These are phyloP conservation scores for Hanseniaspora thailandica DNA, from an alignment of 805 yeast species.

Conservation along the genomic window DNA sequence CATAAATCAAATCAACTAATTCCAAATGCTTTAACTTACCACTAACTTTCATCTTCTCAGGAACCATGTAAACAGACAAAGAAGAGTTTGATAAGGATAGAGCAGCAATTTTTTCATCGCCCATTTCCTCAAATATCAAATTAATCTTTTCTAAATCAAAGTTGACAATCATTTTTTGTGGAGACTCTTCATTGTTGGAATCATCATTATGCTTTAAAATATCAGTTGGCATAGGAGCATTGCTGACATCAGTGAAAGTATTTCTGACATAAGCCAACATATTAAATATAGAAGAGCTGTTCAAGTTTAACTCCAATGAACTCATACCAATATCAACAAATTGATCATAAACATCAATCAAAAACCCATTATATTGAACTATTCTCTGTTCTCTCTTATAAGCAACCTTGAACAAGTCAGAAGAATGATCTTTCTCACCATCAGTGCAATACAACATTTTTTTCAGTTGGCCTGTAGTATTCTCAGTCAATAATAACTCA, in stretches of 20 bases:
- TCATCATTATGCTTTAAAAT: conserved; percentile 55
- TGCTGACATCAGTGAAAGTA: conserved; percentile 77
- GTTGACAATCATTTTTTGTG: conserved; percentile 61
- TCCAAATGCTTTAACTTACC: conserved; percentile 70
- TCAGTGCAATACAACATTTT: conserved; percentile 57
- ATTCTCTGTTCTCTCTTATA: conserved; percentile 50
- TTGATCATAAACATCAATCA: conserved; percentile 65
- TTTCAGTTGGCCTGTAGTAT: conserved; percentile 52
- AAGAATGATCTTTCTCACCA: conserved; percentile 29
- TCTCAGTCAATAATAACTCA: conserved; percentile 62
- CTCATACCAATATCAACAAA: conserved; percentile 61
- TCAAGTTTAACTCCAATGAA: conserved; percentile 59
- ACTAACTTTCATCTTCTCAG: conserved; percentile 62
- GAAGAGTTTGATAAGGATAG: conserved; percentile 62
- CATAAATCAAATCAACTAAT: conserved; percentile 62
- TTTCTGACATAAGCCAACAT: conserved; percentile 69
- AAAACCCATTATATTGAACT: conserved; percentile 40
- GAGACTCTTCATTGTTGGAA: conserved; percentile 42
- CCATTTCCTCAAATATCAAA: conserved; percentile 61
- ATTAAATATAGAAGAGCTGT: conserved; percentile 68
- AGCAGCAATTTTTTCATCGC: conserved; percentile 61
- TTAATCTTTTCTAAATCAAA: conserved; percentile 63
- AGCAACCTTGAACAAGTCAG: conserved; percentile 45
- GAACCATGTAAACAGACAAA: conserved; percentile 51
- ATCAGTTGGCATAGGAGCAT: conserved; percentile 58